These are phyloP conservation scores for Aspergillus fumigatus DNA, from an alignment of 2,329 filamentous ascomycete genomes.

Conservation along the genomic window DNA sequence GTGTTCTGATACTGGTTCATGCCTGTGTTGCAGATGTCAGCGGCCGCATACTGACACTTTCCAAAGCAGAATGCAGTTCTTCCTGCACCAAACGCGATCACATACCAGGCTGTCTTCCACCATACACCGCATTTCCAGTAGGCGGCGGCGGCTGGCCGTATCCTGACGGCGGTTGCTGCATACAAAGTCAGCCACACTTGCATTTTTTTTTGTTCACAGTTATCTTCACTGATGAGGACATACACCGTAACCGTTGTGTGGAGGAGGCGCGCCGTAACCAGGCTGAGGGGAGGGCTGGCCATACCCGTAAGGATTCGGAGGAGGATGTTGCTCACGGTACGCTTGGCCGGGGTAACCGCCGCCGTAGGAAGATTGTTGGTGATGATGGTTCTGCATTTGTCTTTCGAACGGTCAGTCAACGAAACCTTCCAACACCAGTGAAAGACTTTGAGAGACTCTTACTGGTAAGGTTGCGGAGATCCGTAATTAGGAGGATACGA, in stretches of 20 bases:
- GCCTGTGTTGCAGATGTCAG: not conserved
- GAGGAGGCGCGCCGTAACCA: conserved; percentile 26
- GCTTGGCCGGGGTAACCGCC: conserved; percentile 37
- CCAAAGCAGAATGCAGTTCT: not conserved
- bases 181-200: conserved; percentile 11
- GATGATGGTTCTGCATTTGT: conserved; percentile 30
- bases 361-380: conserved; percentile 28
- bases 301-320: conserved; percentile 40
- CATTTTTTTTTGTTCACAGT: not conserved
- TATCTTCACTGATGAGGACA: conserved; percentile 12
- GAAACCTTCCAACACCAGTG: conserved; percentile 7
- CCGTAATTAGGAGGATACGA: conserved; percentile 32
- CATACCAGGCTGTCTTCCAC: conserved; percentile 38
- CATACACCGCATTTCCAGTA: conserved; percentile 34
- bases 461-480: conserved; percentile 39
- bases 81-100: not conserved
- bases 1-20: conserved; percentile 45
- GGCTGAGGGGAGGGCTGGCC: conserved; percentile 41
- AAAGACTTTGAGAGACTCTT: conserved; percentile 20
- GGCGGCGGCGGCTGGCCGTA: conserved; percentile 31
- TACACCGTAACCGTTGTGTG: conserved; percentile 36
- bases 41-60: not conserved
- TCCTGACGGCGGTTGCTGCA: conserved; percentile 23
- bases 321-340: conserved; percentile 39
- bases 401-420: conserved; percentile 10